Evolutionary conservation across 257 asterid genomes (phyloP).

Genomic region (Mentha longifolia): DNA sequence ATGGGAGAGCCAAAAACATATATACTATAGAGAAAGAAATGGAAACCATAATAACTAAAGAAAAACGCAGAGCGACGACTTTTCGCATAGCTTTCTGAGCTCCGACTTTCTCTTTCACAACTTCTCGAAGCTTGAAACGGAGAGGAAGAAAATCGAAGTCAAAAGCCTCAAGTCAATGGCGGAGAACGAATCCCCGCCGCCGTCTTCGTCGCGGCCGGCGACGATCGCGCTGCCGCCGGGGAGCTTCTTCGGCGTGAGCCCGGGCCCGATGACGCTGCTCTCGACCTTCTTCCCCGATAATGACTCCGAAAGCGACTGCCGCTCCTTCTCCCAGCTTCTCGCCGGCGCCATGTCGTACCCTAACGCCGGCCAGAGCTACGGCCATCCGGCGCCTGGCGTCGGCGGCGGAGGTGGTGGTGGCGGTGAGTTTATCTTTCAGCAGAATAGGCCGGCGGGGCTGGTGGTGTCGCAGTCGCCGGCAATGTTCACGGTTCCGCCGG

Average conservation of each 20-base stretch:
- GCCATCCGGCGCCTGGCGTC: slow-evolving; percentile 26
- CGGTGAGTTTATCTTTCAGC: slow-evolving; percentile 51
- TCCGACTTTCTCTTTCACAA: background rate
- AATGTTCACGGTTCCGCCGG: slow-evolving; percentile 71
- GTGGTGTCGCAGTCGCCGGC: slow-evolving; percentile 51
- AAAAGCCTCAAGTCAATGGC: slow-evolving; percentile 48
- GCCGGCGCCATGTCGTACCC: slow-evolving; percentile 50
- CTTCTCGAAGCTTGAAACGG: slow-evolving; percentile 6
- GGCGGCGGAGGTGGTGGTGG: slow-evolving; percentile 12
- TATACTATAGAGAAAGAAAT: background rate
- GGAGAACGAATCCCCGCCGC: slow-evolving; percentile 40
- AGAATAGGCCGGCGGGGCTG: slow-evolving; percentile 60
- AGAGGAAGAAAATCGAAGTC: too few relatives aligned
- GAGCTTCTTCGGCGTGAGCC: slow-evolving; percentile 61
- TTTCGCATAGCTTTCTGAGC: slow-evolving; percentile 1
- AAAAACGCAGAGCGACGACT: slow-evolving; percentile 38
- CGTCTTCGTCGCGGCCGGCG: slow-evolving; percentile 46
- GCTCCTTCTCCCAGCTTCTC: slow-evolving; percentile 84
- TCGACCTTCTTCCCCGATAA: slow-evolving; percentile 75
- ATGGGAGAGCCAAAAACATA: background rate
- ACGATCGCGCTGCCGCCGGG: slow-evolving; percentile 60
- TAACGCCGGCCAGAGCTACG: background rate
- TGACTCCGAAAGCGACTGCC: slow-evolving; percentile 64
- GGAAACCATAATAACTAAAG: background rate
- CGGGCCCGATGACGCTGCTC: slow-evolving; percentile 74